Base-by-base conservation (phyloP, 371 early-diverging fungal species). In the Mucor plumbeus region DNA sequence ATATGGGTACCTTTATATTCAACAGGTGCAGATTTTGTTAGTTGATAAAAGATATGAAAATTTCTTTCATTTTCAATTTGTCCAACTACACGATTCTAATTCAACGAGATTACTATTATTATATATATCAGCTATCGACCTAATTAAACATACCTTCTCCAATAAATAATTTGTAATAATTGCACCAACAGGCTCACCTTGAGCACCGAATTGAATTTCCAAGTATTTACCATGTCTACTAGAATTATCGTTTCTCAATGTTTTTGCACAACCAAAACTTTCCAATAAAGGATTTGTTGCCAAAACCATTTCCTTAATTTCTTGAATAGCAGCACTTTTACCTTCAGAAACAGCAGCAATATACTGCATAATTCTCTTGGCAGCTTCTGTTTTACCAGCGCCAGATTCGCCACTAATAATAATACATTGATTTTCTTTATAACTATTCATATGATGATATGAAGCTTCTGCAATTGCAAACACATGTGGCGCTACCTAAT, bases 231-330 rank as follows among this genome's bases (percentile, higher is more conserved):
- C 94, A 79, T 99, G 99, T 21, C 99, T 92, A 88, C 94, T 93
- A 3, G 97, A 97, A 81, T 99, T 99, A 82, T 99, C 95, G 85
- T 99, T 99, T 72, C 97, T 89, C 64, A 97, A 75, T 5, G 99
- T 99, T 77, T 99, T 99, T 50, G 99, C 99, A 82, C 99, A 99
- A 59, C 99, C 99, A 87, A 99, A 99, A 60, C 97, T 94, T 81
- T 99, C 99, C 34, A 99, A 83, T 43, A 99, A 81, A 17, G 99
- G 97, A 80, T 98, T 98, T 7, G 97, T 96, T 17, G 95, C 97
- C 65, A 98, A 82, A 47, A 98, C 97, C 91, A 97, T 97, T 60
- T 92, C 90, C 78, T 97, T 98, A 71, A 97, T 92, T 68, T 95
- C 91, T 65, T 95, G 91, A 66, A 98, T 95, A 19, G 90, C 88